phyloP scores from a whole-genome alignment of 2,329 filamentous ascomycete genomes.

The Aspergillus neoniger region DNA sequence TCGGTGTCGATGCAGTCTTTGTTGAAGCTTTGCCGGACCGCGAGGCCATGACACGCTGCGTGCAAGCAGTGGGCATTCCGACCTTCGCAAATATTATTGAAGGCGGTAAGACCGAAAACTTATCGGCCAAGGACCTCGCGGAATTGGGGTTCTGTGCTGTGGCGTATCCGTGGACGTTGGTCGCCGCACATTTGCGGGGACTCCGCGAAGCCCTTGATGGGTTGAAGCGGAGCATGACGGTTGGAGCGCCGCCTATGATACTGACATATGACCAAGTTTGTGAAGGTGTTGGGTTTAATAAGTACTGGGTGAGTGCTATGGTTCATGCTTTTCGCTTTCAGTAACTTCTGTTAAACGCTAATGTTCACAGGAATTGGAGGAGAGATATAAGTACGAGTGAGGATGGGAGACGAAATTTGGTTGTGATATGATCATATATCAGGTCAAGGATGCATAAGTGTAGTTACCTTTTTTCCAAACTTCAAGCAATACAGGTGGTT shows the following conservation, averaged over 20 bases:
- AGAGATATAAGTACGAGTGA: neutral
- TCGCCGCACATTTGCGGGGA: slow-evolving; percentile 47
- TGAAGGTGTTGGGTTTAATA: slow-evolving; percentile 48
- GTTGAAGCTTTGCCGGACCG: slow-evolving; percentile 49
- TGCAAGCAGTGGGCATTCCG: slow-evolving; percentile 42
- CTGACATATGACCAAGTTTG: slow-evolving; percentile 48
- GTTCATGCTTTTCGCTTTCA: neutral
- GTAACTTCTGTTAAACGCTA: neutral
- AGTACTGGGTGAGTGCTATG: slow-evolving; percentile 36
- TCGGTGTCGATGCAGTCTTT: slow-evolving; percentile 51
- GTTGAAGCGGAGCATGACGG: slow-evolving; percentile 46
- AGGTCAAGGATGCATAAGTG: no score
- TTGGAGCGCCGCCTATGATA: slow-evolving; percentile 46
- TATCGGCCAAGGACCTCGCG: slow-evolving; percentile 43
- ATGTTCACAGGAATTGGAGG: neutral
- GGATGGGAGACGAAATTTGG: no score
- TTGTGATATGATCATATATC: no score
- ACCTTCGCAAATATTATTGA: slow-evolving; percentile 51
- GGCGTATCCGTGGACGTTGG: slow-evolving; percentile 49
- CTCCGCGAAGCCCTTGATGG: slow-evolving; percentile 36
- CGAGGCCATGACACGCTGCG: slow-evolving; percentile 44
- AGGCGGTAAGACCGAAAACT: slow-evolving; percentile 46
- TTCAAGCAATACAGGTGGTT: no score
- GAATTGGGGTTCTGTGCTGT: slow-evolving; percentile 45
- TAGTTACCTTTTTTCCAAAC: no score